phyloP scores from a whole-genome alignment of 73 alveolate genomes.

The Paramecium biaurelia region DNA sequence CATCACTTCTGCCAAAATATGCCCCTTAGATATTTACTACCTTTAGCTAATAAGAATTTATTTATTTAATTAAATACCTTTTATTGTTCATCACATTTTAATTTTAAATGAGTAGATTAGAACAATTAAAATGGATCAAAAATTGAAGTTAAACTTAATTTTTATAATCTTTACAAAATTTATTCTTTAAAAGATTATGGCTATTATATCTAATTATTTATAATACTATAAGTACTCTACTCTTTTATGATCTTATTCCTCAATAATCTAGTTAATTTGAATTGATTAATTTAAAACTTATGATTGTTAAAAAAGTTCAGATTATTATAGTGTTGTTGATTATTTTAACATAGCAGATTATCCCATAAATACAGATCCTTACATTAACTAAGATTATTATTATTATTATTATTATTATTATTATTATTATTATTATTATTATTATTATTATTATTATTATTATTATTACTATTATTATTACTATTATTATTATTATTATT shows the following conservation, averaged over 20 bases:
- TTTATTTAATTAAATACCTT: neutral
- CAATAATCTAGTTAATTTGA: neutral
- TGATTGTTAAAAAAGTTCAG: conserved; percentile 6
- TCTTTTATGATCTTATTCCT: neutral
- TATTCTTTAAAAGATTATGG: neutral
- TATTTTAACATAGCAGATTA: neutral
- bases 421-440: neutral
- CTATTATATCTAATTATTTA: neutral
- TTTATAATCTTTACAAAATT: neutral
- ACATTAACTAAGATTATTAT: neutral
- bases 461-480: neutral
- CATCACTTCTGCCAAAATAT: conserved; percentile 28
- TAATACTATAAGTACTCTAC: conserved; percentile 13
- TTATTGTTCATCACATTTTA: neutral
- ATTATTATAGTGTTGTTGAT: neutral
- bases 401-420: neutral
- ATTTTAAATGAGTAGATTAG: neutral
- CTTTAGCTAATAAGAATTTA: neutral
- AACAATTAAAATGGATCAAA: conserved; percentile 17
- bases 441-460: neutral
- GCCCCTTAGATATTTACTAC: neutral
- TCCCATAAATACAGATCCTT: neutral
- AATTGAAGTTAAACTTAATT: neutral
- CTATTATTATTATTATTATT: neutral
- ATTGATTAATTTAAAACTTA: neutral